Evolutionary conservation across 2,329 filamentous ascomycete species (phyloP), one percentile per base, ranked within the genome.

Genomic region (Exophiala lecanii-corni): DNA sequence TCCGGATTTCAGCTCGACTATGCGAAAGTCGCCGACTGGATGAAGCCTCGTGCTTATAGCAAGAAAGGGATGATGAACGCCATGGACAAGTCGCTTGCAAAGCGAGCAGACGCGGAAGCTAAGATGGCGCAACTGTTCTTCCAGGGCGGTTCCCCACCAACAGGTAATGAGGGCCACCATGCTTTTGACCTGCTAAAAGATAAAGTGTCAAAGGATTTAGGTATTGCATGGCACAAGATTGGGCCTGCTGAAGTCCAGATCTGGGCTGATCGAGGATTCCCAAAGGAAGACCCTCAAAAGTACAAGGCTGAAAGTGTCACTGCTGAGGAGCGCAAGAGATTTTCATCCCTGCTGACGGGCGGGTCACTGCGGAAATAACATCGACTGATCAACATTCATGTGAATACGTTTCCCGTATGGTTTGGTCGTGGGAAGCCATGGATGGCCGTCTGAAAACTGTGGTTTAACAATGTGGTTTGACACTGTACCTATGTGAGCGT

Each of bases 1-100:
- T 20, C 38, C 13, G 44, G 47, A 6, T 50, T 47, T 23, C 20
- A 50, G 39, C 31, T 50, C 31, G 40, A 50, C 44, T 47, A 50
- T 17, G n/a, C 18, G 4, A 50, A 44, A 28, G 36, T 50, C n/a
- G 44, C 39, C 17, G 35, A 41, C 30, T 28, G 17, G 18, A 41
- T 44, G 36, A 31, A 34, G 23, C 41, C 41, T 23, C 13, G 25
- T 16, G 12, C 9, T 6, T 37, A 32, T 28, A 39, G 39, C 41
- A 43, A 43, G n/a, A 12, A 17, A 9, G 23, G 34, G 12, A 38
- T 32, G 13, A 20, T 39, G 15, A 23, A 32, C 10, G 26, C 28
- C 9, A 32, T 38, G 26, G 35, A 38, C 1, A 38, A 9, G 28
- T 5, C 12, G 4, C 1, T 43, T 7, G 23, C 37, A 28, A 36